These are phyloP conservation scores for Teratosphaeriaceae sp. DNA, from an alignment of 2,329 filamentous ascomycete species.

Conservation along the genomic window DNA sequence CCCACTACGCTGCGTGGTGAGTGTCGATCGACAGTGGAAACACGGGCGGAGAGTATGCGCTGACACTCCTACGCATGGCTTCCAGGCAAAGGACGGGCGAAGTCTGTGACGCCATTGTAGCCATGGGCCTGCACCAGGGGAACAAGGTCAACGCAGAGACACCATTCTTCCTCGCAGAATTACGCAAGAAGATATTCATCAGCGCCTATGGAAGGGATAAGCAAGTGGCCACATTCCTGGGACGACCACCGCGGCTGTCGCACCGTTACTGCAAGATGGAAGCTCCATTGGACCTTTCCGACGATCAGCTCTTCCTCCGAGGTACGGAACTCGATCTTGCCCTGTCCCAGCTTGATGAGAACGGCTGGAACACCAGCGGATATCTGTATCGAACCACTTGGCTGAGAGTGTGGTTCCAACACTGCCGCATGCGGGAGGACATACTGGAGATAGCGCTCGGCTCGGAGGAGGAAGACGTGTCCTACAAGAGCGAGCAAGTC, in stretches of 20 bases:
- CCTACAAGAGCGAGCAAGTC: constrained; percentile 33
- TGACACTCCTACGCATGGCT: no score
- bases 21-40: no score
- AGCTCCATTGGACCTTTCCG: constrained; percentile 48
- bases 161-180: constrained; percentile 28
- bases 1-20: constrained; percentile 26
- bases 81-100: constrained; percentile 30
- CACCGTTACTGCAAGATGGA: constrained; percentile 50
- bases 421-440: constrained; percentile 51
- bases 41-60: no score
- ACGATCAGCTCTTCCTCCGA: constrained; percentile 43
- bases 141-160: constrained; percentile 25
- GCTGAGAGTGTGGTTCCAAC: constrained; percentile 40
- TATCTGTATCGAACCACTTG: constrained; percentile 40
- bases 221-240: constrained; percentile 26
- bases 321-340: constrained; percentile 35
- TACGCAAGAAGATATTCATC: constrained; percentile 29
- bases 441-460: constrained; percentile 53
- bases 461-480: constrained; percentile 31
- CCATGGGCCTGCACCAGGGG: constrained; percentile 30
- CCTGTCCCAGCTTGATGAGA: constrained; percentile 36
- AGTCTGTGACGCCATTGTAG: constrained; percentile 28
- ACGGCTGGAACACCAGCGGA: constrained; percentile 48
- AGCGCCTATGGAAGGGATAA: constrained; percentile 29
- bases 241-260: constrained; percentile 44